Evolutionary conservation across 129 eudicot species (phyloP).

Genomic region (Saposhnikovia divaricata): DNA sequence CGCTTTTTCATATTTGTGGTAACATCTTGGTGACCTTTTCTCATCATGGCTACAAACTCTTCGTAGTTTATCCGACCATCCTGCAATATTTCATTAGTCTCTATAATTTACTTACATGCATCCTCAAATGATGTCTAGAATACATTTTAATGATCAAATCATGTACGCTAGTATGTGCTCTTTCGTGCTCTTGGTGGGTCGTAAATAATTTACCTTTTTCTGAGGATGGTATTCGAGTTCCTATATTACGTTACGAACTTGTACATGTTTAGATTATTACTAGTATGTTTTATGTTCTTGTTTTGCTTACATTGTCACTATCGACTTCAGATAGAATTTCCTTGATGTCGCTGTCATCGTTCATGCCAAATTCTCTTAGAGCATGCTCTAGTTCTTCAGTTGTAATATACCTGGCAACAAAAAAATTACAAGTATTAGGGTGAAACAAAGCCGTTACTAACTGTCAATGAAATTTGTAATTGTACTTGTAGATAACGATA

Average conservation of each 20-base stretch:
- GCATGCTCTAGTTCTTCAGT: slow-evolving; percentile 79
- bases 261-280: background rate
- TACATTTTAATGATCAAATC: background rate
- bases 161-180: no score
- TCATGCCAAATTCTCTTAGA: slow-evolving; percentile 61
- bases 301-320: slow-evolving; percentile 54
- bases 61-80: slow-evolving; percentile 89
- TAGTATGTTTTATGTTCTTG: background rate
- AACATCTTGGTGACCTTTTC: slow-evolving; percentile 57
- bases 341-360: slow-evolving; percentile 53
- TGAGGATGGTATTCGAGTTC: background rate
- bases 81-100: slow-evolving; percentile 24
- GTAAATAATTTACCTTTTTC: background rate
- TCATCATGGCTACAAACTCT: slow-evolving; percentile 94
- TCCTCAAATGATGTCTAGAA: no score
- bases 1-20: slow-evolving; percentile 46
- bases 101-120: background rate
- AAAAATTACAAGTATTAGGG: background rate
- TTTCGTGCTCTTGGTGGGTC: no score
- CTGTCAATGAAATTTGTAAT: background rate
- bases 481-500: background rate
- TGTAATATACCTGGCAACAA: slow-evolving; percentile 46
- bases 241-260: no score
- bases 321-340: slow-evolving; percentile 72
- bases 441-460: background rate